Evolutionary conservation across 805 yeast species (phyloP).

Genomic region (Saccharomycopsis capsularis): DNA sequence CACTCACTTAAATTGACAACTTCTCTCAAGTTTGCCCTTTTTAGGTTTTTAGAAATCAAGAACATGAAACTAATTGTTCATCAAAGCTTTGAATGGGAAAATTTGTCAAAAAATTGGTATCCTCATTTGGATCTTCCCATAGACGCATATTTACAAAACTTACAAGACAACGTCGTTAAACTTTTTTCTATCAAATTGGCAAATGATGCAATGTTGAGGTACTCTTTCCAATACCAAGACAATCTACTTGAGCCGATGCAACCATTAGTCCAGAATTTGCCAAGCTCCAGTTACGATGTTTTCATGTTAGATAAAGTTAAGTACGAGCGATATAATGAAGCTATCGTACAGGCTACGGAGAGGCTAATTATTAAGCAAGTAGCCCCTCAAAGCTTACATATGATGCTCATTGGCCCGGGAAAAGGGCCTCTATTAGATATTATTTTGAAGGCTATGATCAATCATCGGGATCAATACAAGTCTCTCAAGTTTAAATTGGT

Average conservation of each 20-base stretch:
- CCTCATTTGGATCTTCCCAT: too few relatives aligned
- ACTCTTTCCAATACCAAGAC: not conserved
- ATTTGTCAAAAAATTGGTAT: too few relatives aligned
- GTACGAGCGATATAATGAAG: constrained; percentile 60
- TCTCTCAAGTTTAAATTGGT: not conserved
- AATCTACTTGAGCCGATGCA: constrained; percentile 47
- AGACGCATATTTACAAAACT: too few relatives aligned
- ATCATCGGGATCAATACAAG: too few relatives aligned
- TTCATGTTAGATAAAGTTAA: constrained; percentile 70
- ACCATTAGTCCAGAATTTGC: constrained; percentile 56
- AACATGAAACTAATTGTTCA: too few relatives aligned
- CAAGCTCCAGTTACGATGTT: constrained; percentile 51
- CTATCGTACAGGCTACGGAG: constrained; percentile 36
- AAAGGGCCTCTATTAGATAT: not conserved
- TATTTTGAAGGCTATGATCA: not conserved
- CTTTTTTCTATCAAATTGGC: not conserved
- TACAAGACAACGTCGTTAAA: too few relatives aligned
- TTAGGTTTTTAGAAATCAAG: too few relatives aligned
- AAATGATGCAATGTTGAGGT: not conserved
- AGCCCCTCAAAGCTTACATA: not conserved
- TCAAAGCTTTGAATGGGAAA: too few relatives aligned
- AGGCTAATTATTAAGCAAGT: not conserved
- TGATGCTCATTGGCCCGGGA: not conserved
- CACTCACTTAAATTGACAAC: not conserved
- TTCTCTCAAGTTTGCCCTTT: not conserved